Evolutionary conservation across 768 basidiomycete species (phyloP).

Genomic region (Boletus reticulatus): DNA sequence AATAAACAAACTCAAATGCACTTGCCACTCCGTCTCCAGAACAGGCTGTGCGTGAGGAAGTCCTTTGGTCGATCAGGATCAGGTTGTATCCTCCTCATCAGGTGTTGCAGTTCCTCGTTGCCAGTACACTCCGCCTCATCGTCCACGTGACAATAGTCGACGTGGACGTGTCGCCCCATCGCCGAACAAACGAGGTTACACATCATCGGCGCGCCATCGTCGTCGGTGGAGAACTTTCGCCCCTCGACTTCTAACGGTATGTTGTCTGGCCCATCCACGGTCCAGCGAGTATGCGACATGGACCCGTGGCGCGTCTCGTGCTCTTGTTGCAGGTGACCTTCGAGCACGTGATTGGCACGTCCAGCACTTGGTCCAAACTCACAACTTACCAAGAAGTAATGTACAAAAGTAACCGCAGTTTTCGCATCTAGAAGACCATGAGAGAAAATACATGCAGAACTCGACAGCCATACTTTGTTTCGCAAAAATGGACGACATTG

Average conservation of each 20-base stretch:
- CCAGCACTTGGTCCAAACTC: no score
- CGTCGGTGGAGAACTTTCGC: constrained; percentile 49
- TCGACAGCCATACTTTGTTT: constrained; percentile 36
- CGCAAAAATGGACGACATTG: constrained; percentile 52
- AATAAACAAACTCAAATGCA: neutral
- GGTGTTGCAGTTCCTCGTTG: constrained; percentile 46
- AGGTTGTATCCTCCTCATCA: constrained; percentile 42
- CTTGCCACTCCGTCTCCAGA: constrained; percentile 58
- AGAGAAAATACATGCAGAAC: neutral
- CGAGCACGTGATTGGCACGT: neutral
- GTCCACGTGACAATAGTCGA: constrained; percentile 52
- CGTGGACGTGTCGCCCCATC: constrained; percentile 56
- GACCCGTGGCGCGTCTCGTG: constrained; percentile 66
- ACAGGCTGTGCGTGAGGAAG: constrained; percentile 49
- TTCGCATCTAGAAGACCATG: constrained; percentile 38
- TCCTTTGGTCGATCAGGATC: constrained; percentile 50
- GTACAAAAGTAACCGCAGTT: constrained; percentile 61
- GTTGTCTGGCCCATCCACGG: constrained; percentile 51
- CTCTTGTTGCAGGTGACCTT: constrained; percentile 58
- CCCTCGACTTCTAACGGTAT: constrained; percentile 52
- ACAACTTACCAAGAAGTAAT: constrained; percentile 47
- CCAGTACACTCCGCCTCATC: constrained; percentile 35
- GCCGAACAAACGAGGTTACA: constrained; percentile 56
- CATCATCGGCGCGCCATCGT: constrained; percentile 63
- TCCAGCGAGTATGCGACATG: constrained; percentile 59